These are phyloP conservation scores for Cucumis sativus DNA, from an alignment of 306 rosid genomes.

Conservation along the genomic window Cucumber_9930_V3 NC_026658.2:13322501-13323000, in stretches of 20 bases:
- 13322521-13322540: background rate
- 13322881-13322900: conserved; percentile 58
- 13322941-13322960: conserved; percentile 60
- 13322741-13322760: background rate
- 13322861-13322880: background rate
- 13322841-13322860: background rate
- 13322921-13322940: conserved; percentile 54
- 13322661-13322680: background rate
- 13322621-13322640: no score
- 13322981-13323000: conserved; percentile 58
- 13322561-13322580: no score
- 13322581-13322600: no score
- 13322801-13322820: background rate
- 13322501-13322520: background rate
- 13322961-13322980: conserved; percentile 92
- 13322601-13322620: no score
- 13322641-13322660: background rate
- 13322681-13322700: background rate
- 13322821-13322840: background rate
- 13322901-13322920: conserved; percentile 67
- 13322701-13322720: background rate
- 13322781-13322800: background rate
- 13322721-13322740: background rate
- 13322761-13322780: background rate
- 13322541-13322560: no score